phyloP scores from a whole-genome alignment of 169 alveolate species.

The Eimeria maxima region DNA sequence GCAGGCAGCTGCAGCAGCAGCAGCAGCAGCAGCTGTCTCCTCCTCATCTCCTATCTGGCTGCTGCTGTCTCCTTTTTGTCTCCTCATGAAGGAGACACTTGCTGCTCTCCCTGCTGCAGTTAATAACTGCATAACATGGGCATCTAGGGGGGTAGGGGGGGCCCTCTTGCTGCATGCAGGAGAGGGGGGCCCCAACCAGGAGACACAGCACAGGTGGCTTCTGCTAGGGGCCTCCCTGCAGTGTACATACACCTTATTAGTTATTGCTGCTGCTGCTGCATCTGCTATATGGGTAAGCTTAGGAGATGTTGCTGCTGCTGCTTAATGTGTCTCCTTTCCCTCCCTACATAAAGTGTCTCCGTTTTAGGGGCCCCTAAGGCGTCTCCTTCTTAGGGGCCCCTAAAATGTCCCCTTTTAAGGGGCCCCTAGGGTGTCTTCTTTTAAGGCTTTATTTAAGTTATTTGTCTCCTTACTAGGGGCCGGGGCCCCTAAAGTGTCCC shows the following conservation, averaged over 20 bases:
- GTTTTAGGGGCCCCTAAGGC: too few relatives aligned
- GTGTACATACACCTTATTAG: neutral
- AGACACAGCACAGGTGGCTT: constrained; percentile 12
- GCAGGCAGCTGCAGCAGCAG: constrained; percentile 22
- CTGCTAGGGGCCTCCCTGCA: constrained; percentile 20
- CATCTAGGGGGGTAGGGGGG: neutral
- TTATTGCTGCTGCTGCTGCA: neutral
- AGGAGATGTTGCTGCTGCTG: neutral
- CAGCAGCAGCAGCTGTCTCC: neutral
- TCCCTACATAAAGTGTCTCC: neutral
- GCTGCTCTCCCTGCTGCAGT: neutral
- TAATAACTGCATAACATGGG: neutral
- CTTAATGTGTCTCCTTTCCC: neutral
- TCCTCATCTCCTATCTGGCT: neutral
- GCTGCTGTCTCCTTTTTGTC: constrained; percentile 14
- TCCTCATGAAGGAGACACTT: neutral
- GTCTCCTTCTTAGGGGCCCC: too few relatives aligned
- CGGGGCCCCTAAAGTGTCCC: too few relatives aligned
- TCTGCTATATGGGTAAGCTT: constrained; percentile 24
- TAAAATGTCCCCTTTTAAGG: neutral
- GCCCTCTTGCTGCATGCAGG: neutral
- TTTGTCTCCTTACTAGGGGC: neutral
- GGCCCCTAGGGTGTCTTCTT: neutral
- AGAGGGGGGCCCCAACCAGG: neutral
- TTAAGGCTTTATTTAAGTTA: too few relatives aligned